A percentile compares a stretch with the other conserved stretches of the same genome.
Conservation (phyloP, 805 yeast genomes). For the Yarrowia sp. region DNA sequence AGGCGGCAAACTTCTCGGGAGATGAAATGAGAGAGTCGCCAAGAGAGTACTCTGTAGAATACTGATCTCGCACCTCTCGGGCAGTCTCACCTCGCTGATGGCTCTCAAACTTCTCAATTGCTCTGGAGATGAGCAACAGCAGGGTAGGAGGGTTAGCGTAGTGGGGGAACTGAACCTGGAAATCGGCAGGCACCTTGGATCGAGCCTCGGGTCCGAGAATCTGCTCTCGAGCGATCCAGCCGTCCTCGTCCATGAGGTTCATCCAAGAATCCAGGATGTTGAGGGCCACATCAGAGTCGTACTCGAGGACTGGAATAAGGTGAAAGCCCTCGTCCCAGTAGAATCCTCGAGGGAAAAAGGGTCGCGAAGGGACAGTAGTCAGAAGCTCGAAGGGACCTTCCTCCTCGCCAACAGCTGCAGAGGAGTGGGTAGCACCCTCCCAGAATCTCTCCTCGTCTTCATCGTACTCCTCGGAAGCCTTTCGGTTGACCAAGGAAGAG, state of each 20-base stretch:
- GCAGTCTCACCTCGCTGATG: conserved; percentile 15
- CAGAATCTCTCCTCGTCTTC: conserved; percentile 62
- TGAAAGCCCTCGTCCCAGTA: conserved; percentile 99
- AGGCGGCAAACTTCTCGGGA: conserved; percentile 39
- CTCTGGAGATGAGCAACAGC: conserved; percentile 62
- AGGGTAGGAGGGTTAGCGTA: conserved; percentile 96
- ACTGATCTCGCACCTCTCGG: conserved; percentile 21
- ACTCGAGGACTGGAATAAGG: conserved; percentile 77
- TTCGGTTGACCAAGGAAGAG: conserved; percentile 78
- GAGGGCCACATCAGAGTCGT: conserved; percentile 80
- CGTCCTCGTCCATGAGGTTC: conserved; percentile 79
- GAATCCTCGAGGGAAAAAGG: conserved; percentile 95
- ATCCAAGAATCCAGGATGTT: conserved; percentile 91
- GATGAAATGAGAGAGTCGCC: conserved; percentile 24
- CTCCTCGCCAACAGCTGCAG: conserved; percentile 43
- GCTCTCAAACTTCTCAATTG: conserved; percentile 54
- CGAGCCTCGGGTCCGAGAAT: conserved; percentile 92
- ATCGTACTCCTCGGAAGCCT: conserved; percentile 70
- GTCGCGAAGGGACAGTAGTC: conserved; percentile 87
- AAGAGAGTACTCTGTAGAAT: conserved; percentile 5
- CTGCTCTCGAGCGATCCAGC: conserved; percentile 97
- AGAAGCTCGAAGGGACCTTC: conserved; percentile 84
- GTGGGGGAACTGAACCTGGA: conserved; percentile 83
- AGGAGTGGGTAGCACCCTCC: conserved; percentile 45
- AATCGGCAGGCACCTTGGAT: conserved; percentile 82